A percentile compares a stretch with the other conserved stretches of the same genome.
These are phyloP conservation scores for Hemileia vastatrix DNA, from an alignment of 1,284 basidiomycete genomes.

Conservation along the genomic window DNA sequence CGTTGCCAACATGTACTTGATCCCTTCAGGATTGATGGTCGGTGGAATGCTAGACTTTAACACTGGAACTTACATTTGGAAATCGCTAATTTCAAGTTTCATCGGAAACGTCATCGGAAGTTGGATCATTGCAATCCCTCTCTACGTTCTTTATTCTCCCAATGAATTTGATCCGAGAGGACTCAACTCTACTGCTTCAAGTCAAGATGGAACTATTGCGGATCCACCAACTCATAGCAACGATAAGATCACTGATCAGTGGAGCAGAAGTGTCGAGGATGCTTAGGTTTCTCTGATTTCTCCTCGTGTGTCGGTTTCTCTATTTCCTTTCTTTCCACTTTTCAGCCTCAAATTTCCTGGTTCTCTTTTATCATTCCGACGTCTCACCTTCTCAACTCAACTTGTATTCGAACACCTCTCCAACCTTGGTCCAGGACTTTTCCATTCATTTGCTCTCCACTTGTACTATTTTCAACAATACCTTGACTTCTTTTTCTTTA, in stretches of 20 bases:
- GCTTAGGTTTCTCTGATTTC: neutral
- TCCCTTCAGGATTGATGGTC: constrained; percentile 43
- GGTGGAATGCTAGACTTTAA: constrained; percentile 24
- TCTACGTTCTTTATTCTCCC: neutral
- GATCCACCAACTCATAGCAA: neutral
- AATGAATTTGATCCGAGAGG: neutral
- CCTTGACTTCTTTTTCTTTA: no score
- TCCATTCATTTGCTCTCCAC: no score
- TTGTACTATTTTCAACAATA: no score
- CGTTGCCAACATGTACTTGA: constrained; percentile 44
- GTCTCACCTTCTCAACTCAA: no score
- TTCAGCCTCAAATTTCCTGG: no score
- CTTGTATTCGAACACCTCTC: no score
- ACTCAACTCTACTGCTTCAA: neutral
- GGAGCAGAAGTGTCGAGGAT: neutral
- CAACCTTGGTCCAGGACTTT: no score
- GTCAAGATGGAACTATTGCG: neutral
- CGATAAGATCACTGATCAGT: neutral
- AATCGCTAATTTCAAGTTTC: constrained; percentile 34
- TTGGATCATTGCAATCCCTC: neutral
- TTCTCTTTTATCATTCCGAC: no score
- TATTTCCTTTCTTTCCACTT: no score
- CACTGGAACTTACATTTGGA: constrained; percentile 34
- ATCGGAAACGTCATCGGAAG: constrained; percentile 34
- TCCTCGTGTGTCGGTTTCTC: no score